Conservation (phyloP, 768 basidiomycete genomes). For the Tricholoma hemisulphureum region DNA sequence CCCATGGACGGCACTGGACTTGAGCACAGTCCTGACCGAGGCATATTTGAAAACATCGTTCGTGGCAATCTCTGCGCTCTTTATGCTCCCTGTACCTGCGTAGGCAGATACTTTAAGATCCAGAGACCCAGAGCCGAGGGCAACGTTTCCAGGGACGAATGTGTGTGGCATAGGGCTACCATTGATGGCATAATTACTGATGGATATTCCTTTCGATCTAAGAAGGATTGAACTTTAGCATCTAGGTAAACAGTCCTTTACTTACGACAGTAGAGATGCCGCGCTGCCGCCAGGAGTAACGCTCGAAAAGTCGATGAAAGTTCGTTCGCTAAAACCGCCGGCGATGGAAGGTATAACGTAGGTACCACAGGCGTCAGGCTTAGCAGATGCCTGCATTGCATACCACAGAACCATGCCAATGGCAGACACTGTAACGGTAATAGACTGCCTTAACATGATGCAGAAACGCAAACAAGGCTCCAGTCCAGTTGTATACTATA, state of each 20-base stretch:
- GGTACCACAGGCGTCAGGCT: slow-evolving; percentile 1
- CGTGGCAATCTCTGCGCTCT: slow-evolving; percentile 31
- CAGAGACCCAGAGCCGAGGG: slow-evolving; percentile 29
- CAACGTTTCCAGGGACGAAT: slow-evolving; percentile 30
- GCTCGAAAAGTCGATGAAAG: slow-evolving; percentile 27
- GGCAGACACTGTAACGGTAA: neutral
- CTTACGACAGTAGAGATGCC: slow-evolving; percentile 24
- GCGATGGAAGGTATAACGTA: slow-evolving; percentile 20
- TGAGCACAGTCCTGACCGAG: slow-evolving; percentile 34
- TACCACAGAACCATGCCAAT: slow-evolving; percentile 8
- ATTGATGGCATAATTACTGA: slow-evolving; percentile 26
- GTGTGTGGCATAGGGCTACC: slow-evolving; percentile 22
- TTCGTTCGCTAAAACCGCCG: slow-evolving; percentile 27
- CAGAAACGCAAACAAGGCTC: no score
- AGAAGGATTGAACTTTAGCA: neutral
- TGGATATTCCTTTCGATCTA: slow-evolving; percentile 25
- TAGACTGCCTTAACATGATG: neutral
- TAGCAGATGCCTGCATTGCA: neutral
- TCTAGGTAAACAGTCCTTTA: neutral
- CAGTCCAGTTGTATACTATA: no score
- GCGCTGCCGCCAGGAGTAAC: slow-evolving; percentile 20
- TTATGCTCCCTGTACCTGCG: slow-evolving; percentile 25
- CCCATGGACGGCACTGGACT: slow-evolving; percentile 33
- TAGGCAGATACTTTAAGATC: slow-evolving; percentile 34
- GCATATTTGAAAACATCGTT: slow-evolving; percentile 29